Base-by-base conservation (phyloP, 1,284 basidiomycete genomes). In the Austroboletus novae-zelandiae region DNA sequence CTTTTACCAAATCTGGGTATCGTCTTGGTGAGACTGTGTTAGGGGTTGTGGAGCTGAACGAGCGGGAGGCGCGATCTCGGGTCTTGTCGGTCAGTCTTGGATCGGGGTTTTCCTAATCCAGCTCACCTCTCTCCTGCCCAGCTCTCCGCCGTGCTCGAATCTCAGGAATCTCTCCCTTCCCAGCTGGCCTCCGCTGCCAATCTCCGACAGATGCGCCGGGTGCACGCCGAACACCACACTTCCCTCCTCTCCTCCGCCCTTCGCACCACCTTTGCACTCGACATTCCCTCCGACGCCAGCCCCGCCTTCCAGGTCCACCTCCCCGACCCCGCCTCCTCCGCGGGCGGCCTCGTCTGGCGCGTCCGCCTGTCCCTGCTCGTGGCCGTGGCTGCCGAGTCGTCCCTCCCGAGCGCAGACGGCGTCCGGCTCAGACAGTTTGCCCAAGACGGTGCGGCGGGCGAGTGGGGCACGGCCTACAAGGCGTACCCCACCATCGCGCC, bases 1-100 rank as follows among this genome's bases (percentile, higher is more conserved):
- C 93, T 0, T 89, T 97, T 56, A 83, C 89, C 37, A 97, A 96
- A 71, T 86, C 86, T 36, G 88, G 89, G 2, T 96, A 91, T 68
- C 74, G 94, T 20, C 79, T 96, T 0, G 94, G 94, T 4, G 94
- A 97, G 71, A 94, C 91, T 0, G 83, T 96, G 27, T 71, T 86
- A 32, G 94, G 93, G 5, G 84, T 93, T 0, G 84, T 97, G n/a
- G 86, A 91, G 60, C 69, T 96, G 54, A 96, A 96, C 62, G 78
- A 84, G 31, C 74, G 79, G 34, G 66, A 67, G 50, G 74, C 81
- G 51, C 65, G 79, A 47, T 74, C 83, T 43, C 68, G 82, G 51
- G 91, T 94, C 1, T 66, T 94, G 40, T 87, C 91, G 73, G 91
- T 91, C 56, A 32, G 76, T 64, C 2, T 25, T 5, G n/a, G n/a